Percentiles rank a stretch among this genome's conserved stretches.
Evolutionary conservation across 2,329 filamentous ascomycete species (phyloP).

Genomic region (Cercospora brassicicola): DNA sequence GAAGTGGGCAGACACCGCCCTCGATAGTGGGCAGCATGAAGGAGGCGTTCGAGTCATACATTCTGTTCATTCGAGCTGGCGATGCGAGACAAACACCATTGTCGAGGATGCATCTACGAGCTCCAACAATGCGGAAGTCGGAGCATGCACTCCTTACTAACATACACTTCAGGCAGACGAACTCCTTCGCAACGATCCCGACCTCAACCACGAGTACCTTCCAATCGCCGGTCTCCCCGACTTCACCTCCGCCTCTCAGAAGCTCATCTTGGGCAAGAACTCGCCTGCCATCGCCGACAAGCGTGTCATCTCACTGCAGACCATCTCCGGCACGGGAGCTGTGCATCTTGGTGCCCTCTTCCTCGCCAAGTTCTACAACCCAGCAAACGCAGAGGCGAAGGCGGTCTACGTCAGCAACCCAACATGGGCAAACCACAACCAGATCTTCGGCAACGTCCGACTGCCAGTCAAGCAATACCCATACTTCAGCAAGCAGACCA

Average conservation of each 20-base stretch:
- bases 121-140: background rate
- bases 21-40: background rate
- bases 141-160: background rate
- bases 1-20: background rate
- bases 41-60: background rate
- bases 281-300: slow-evolving; percentile 83
- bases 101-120: background rate
- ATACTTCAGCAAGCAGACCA: slow-evolving; percentile 87
- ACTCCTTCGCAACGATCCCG: slow-evolving; percentile 80
- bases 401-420: slow-evolving; percentile 89
- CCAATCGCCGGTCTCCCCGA: slow-evolving; percentile 85
- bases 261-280: slow-evolving; percentile 77
- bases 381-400: slow-evolving; percentile 58
- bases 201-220: slow-evolving; percentile 96
- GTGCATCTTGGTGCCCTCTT: slow-evolving; percentile 92
- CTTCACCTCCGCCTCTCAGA: slow-evolving; percentile 87
- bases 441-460: slow-evolving; percentile 92
- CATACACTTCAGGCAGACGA: slow-evolving; percentile 71
- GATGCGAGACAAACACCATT: background rate
- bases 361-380: slow-evolving; percentile 83
- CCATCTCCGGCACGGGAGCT: slow-evolving; percentile 95
- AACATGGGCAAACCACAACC: slow-evolving; percentile 98
- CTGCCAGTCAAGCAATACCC: slow-evolving; percentile 80
- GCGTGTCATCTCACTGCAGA: slow-evolving; percentile 79
- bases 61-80: background rate